Conservation (phyloP, 768 basidiomycete species). For the Trametes punicea region DNA sequence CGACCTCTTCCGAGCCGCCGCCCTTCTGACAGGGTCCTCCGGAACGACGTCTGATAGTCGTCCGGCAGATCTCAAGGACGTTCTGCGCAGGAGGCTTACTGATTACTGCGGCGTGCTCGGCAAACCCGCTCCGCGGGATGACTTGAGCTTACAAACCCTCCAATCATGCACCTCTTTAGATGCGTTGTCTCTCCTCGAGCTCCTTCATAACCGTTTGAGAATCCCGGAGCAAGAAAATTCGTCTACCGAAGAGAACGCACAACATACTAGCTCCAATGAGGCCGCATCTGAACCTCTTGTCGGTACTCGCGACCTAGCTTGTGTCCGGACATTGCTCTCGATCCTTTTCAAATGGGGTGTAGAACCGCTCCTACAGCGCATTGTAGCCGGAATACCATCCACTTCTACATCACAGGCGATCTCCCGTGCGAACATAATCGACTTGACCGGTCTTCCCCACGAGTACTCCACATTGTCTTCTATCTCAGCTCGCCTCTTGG, state of each 20-base stretch:
- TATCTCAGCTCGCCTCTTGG: slow-evolving; percentile 43
- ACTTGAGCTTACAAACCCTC: slow-evolving; percentile 37
- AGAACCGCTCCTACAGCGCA: slow-evolving; percentile 47
- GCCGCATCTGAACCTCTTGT: slow-evolving; percentile 35
- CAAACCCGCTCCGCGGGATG: not conserved
- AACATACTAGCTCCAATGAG: no score
- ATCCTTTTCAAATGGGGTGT: slow-evolving; percentile 73
- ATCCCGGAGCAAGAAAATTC: no score
- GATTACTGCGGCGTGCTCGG: slow-evolving; percentile 19
- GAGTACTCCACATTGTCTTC: slow-evolving; percentile 43
- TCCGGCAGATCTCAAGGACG: slow-evolving; percentile 18
- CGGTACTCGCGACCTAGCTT: slow-evolving; percentile 63
- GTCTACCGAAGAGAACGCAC: no score
- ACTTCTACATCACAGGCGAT: slow-evolving; percentile 36
- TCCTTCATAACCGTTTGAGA: slow-evolving; percentile 44
- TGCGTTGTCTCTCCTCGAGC: slow-evolving; percentile 48
- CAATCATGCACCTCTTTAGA: slow-evolving; percentile 54
- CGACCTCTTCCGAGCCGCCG: slow-evolving; percentile 17
- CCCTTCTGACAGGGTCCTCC: slow-evolving; percentile 19
- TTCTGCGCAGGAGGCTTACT: slow-evolving; percentile 21
- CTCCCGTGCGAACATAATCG: slow-evolving; percentile 40
- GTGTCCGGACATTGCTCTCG: slow-evolving; percentile 61
- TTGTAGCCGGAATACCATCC: slow-evolving; percentile 30
- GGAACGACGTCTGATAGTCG: slow-evolving; percentile 7
- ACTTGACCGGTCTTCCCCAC: slow-evolving; percentile 40